Base-by-base conservation (phyloP, 257 asterid genomes). In the Euphrasia confusa region DNA sequence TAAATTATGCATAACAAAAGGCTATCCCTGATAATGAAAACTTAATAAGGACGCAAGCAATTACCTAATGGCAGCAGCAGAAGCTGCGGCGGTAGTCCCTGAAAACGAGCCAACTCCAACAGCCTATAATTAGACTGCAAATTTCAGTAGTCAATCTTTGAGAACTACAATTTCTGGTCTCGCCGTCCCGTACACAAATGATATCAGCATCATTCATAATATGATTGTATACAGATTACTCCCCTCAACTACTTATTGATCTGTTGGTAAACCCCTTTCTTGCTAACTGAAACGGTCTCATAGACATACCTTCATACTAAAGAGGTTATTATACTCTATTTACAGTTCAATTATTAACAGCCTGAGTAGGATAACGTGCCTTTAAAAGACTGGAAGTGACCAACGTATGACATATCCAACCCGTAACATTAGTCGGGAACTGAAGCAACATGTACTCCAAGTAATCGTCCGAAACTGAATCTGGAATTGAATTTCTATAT, bases 1-100 rank as follows among this genome's bases (percentile, higher is more conserved):
- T n/a, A 8, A 49, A 18, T 8, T 69, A 42, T 3, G 33, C 12
- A 4, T 15, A 48, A 47, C 5, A 58, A 45, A 66, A 35, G 64
- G 30, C 67, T 32, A 32, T 37, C 67, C 58, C 32, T 5, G 3
- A 11, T 65, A 24, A 60, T 56, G 48, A 61, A 42, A 45, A 45
- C 5, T 54, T 64, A 57, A 58, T 32, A 58, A 62, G 69, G 58
- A 57, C 26, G 24, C 18, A 53, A 52, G 49, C 50, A 58, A 57
- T 74, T 52, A 89, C 99, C 97, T 89, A 77, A 92, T 83, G 71
- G 99, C 90, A 76, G 95, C 95, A 63, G 99, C 97, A 69, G 97
- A 80, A 42, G 95, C 95, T 49, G 98, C 98, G 44, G 90, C 95
- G 45, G 89, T 74, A 71, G 96, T 83, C 78, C 99, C 99, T 45